phyloP scores from a whole-genome alignment of 352 stramenopile genomes.

The Pythium dissimile region DNA sequence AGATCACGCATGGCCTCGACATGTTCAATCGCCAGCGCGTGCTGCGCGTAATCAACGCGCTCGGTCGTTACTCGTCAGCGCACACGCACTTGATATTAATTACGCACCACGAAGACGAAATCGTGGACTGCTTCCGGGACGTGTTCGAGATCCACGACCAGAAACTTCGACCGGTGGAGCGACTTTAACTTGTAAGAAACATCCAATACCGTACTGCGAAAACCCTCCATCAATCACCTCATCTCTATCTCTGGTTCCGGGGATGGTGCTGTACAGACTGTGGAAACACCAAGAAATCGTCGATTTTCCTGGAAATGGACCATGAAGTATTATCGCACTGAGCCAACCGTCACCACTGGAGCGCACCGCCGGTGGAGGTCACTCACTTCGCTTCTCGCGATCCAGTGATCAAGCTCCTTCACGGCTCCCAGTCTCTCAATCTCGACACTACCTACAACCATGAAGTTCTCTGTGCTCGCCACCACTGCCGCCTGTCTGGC shows the following conservation, averaged over 20 bases:
- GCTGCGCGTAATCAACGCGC: constrained; percentile 68
- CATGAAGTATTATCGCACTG: no score
- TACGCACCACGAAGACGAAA: constrained; percentile 92
- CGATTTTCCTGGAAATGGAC: neutral
- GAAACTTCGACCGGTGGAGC: constrained; percentile 25
- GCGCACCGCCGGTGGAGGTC: no score
- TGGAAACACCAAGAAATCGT: neutral
- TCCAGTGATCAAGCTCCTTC: neutral
- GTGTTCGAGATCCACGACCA: constrained; percentile 82
- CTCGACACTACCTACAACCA: neutral
- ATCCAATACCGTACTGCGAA: neutral
- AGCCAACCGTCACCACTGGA: no score
- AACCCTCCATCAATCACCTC: neutral
- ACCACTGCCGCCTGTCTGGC: neutral
- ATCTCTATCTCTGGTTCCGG: no score
- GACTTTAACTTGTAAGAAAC: neutral
- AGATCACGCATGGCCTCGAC: constrained; percentile 91
- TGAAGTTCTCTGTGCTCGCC: neutral
- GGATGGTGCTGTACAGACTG: no score
- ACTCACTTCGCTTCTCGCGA: neutral
- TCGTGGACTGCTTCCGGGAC: constrained; percentile 72
- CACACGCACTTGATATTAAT: constrained; percentile 84
- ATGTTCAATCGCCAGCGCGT: constrained; percentile 75
- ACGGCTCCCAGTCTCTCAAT: neutral
- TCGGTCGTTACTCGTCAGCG: constrained; percentile 46